phyloP scores from a whole-genome alignment of 2,329 filamentous ascomycete genomes.

The Leptographium radiaticola region DNA sequence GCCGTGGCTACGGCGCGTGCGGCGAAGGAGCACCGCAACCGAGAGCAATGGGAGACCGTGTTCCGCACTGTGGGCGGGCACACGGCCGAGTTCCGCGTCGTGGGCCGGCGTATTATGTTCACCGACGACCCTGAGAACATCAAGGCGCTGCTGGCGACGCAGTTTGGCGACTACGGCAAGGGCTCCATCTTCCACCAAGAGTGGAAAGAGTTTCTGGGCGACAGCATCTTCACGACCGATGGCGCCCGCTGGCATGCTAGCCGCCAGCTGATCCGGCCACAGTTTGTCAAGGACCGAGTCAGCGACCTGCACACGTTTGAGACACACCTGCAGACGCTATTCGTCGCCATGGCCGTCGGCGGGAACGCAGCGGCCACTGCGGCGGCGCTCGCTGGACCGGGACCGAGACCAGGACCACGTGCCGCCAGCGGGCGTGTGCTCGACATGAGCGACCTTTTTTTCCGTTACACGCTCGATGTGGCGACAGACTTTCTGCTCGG shows the following conservation, averaged over 20 bases:
- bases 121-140: constrained; percentile 82
- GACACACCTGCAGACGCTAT: constrained; percentile 59
- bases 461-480: constrained; percentile 73
- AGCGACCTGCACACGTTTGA: constrained; percentile 75
- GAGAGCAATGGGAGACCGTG: constrained; percentile 45
- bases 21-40: constrained; percentile 38
- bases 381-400: constrained; percentile 39
- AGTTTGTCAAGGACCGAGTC: constrained; percentile 76
- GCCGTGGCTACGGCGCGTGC: constrained; percentile 42
- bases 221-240: constrained; percentile 72
- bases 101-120: constrained; percentile 50
- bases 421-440: constrained; percentile 48
- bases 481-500: constrained; percentile 81
- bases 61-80: constrained; percentile 33
- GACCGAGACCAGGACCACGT: constrained; percentile 31
- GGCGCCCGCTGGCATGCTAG: constrained; percentile 66
- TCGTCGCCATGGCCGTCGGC: constrained; percentile 50
- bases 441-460: constrained; percentile 66
- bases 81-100: constrained; percentile 46
- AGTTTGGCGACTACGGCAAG: constrained; percentile 79
- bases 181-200: constrained; percentile 61
- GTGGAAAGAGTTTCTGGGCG: constrained; percentile 63
- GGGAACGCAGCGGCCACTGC: constrained; percentile 45
- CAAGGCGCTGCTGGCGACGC: constrained; percentile 77
- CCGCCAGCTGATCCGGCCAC: constrained; percentile 70